A percentile compares a stretch with the other conserved stretches of the same genome.
phyloP scores from a whole-genome alignment of 306 rosid species.

The Rosa rugosa region DNA sequence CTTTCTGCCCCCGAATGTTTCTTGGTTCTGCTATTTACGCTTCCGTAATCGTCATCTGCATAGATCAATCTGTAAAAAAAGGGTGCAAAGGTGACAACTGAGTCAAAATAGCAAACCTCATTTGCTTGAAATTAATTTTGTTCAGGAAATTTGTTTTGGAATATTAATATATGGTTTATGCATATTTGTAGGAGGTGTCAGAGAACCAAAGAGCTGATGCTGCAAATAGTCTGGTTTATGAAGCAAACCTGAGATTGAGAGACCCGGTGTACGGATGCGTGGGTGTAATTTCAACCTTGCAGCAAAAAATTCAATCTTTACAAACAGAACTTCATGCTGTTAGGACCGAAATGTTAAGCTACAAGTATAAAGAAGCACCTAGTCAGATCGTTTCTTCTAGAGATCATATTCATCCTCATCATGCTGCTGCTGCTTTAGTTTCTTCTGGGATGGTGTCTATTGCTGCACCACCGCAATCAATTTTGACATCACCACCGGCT shows the following conservation, averaged over 20 bases:
- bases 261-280: slow-evolving; percentile 92
- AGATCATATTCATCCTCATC: slow-evolving; percentile 5
- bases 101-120: neutral
- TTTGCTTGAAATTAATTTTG: neutral
- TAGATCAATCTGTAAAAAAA: neutral
- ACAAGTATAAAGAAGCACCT: slow-evolving; percentile 60
- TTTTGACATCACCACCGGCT: slow-evolving; percentile 38
- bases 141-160: neutral
- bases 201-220: slow-evolving; percentile 84
- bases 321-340: slow-evolving; percentile 57
- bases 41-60: neutral
- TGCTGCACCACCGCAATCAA: slow-evolving; percentile 38
- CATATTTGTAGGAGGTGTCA: slow-evolving; percentile 56
- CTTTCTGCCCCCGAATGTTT: neutral
- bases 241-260: slow-evolving; percentile 79
- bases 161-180: neutral
- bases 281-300: slow-evolving; percentile 87
- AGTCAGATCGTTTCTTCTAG: slow-evolving; percentile 48
- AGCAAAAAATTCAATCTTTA: slow-evolving; percentile 69
- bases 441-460: slow-evolving; percentile 40
- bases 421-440: slow-evolving; percentile 34
- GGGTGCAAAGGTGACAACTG: neutral
- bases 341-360: slow-evolving; percentile 55
- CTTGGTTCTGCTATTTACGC: neutral
- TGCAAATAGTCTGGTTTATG: slow-evolving; percentile 81